Conservation (phyloP, 2,329 filamentous ascomycete species). For the Ophiocordyceps camponoti-floridani region DNA sequence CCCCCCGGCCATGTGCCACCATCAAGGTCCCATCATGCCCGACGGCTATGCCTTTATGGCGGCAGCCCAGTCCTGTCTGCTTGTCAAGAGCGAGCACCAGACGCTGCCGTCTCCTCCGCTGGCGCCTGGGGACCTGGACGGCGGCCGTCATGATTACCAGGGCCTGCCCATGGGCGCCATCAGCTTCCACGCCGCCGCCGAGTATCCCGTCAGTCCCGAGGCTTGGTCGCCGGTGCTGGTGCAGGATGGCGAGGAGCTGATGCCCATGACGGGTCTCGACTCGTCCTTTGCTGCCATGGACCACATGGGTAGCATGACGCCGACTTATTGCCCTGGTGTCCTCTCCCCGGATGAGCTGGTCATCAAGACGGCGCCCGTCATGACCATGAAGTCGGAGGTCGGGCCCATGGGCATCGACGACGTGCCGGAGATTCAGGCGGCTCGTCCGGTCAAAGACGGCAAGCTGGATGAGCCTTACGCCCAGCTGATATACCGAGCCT, state of each 20-base stretch:
- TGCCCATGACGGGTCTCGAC: too few species aligned
- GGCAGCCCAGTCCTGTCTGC: slow-evolving; percentile 1
- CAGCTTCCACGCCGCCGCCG: too few species aligned
- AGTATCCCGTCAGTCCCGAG: slow-evolving; percentile 11
- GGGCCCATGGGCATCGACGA: background rate
- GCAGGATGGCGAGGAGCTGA: too few species aligned
- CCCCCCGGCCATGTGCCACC: slow-evolving; percentile 2
- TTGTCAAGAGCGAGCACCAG: slow-evolving; percentile 6
- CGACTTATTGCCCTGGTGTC: background rate
- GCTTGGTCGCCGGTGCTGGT: slow-evolving; percentile 1
- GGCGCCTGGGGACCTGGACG: slow-evolving; percentile 18
- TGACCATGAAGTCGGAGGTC: slow-evolving; percentile 1
- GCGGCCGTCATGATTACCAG: slow-evolving; percentile 15
- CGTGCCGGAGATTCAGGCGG: background rate
- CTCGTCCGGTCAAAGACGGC: slow-evolving; percentile 5
- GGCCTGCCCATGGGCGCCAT: slow-evolving; percentile 11
- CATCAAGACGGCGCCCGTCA: slow-evolving; percentile 1
- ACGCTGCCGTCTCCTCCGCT: slow-evolving; percentile 19
- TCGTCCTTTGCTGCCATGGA: background rate
- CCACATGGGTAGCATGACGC: background rate
- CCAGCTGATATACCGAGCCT: slow-evolving; percentile 58
- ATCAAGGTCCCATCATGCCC: too few species aligned
- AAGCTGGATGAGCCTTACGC: slow-evolving; percentile 54
- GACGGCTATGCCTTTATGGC: background rate
- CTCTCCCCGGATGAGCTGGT: slow-evolving; percentile 2